Base-by-base conservation (phyloP, 495 filamentous ascomycete genomes). In the Glarea lozoyensis region DNA sequence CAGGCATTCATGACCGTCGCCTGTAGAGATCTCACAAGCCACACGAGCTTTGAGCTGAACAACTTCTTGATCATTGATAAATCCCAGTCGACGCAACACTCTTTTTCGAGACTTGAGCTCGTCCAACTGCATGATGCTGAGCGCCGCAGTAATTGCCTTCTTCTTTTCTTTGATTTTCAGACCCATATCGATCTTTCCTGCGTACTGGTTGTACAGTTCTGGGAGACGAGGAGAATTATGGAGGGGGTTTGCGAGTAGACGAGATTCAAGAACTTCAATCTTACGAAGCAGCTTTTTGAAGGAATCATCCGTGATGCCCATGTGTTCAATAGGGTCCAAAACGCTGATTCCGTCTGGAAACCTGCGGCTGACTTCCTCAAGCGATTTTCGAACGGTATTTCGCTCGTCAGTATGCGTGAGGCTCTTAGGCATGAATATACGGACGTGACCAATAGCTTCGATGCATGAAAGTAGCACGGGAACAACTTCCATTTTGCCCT, bases 241-340 rank as follows among this genome's bases (percentile, higher is more conserved):
- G 20, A 98, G 71, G 11, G 90, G 87, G 53, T 94, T 95, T 10
- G 81, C 65, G 4, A 95, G 62, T n/a, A 98, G 67, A 20, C 82
- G 77, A n/a, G 88, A 86, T 60, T 98, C 93, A 5, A 97, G 75
- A 19, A 95, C 84, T 58, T 98, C 93, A 45, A 97, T 95, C 78
- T 95, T 97, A 51, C 90, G 77, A 10, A 96, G 78, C 2, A 92
- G 74, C 55, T 86, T 85, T 69, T 94, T 96, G 67, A 97, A 97
- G 0, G 76, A 78, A 4, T 92, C 86, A 58, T 97, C 92, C 12
- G 68, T 81, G 58, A 98, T 96, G 11, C 73, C 67, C 92, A 97
- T 96, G 55, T 93, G 84, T 56, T 97, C 88, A 39, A 98, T 78
- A 0, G 92, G 93, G 58, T 98, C 92, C 21, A 97, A 60, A 5